Evolutionary conservation across 768 basidiomycete species (phyloP).

Genomic region (Suillus variegatus): DNA sequence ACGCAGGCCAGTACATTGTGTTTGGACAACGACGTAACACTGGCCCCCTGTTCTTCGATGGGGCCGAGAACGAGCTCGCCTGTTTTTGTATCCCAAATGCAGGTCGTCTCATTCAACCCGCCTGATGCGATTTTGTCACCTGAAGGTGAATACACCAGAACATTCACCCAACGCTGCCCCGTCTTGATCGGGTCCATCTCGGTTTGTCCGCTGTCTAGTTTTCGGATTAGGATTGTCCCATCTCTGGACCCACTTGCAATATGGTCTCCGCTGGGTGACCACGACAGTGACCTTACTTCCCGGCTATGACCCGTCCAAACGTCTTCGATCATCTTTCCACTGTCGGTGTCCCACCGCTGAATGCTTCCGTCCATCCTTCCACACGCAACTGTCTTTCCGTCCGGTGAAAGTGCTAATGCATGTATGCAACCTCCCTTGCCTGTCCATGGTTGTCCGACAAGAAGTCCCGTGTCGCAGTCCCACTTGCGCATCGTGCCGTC

Average conservation of each 20-base stretch:
- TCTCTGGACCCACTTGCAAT: not conserved
- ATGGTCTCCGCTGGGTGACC: not conserved
- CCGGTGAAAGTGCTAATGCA: not conserved
- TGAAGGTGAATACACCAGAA: not conserved
- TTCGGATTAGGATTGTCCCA: not conserved
- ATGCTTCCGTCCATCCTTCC: not conserved
- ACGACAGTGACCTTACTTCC: not conserved
- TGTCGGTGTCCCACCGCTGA: not conserved
- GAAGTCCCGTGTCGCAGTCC: not conserved
- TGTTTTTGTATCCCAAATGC: not conserved
- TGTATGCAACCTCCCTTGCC: not conserved
- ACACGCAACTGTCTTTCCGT: not conserved
- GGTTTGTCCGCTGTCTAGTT: too few species aligned
- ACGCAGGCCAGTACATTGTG: not conserved
- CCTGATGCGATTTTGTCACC: not conserved
- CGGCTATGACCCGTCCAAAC: not conserved
- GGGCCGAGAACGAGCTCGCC: not conserved
- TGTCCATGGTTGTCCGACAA: not conserved
- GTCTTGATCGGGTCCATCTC: not conserved
- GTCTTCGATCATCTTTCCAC: not conserved
- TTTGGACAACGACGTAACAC: not conserved
- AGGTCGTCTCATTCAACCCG: not conserved
- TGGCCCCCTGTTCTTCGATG: not conserved
- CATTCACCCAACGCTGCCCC: not conserved
- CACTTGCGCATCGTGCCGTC: not conserved